Evolutionary conservation across 2,329 filamentous ascomycete species (phyloP), one percentile per base, ranked within the genome.

Genomic region (Hypoxylon sp.): DNA sequence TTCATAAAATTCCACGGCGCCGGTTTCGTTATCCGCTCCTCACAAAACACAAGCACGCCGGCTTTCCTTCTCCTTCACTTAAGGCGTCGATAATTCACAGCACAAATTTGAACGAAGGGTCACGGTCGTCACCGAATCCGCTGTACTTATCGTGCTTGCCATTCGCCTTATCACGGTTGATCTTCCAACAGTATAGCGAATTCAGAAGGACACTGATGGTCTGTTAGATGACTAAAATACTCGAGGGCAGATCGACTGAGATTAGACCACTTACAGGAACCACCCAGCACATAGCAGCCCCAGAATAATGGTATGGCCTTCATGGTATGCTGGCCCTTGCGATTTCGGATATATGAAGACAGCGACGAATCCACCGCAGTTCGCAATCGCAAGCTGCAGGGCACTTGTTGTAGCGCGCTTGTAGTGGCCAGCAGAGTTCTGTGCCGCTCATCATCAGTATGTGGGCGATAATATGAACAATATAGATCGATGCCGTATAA

Each of bases 361-460:
- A 0, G 89, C 87, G 2, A 92, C 88, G 71, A 92, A 91, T 0
- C 90, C 90, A 50, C 89, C 89, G 6, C 84, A 86, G 70, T 92
- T 92, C 0, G 89, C 90, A 70, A 92, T 87, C 0, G 87, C 86
- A 27, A 92, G 81, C 76, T 92, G 89, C 71, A 92, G 73, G 0
- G 87, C 90, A 1, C 86, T 87, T 0, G 89, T 90, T 0, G 90
- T 92, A 0, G 91, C 90, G 13, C 90, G 81, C 76, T 92, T 92
- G 74, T 92, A 92, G 74, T 92, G 90, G 0, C 87, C 89, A 0
- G 89, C 88, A 0, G 86, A 89, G 75, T 92, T 92, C 75, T 76
- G 15, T 19, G 47, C 32, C 3, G 13, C 29, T 35, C 27, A 10
- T 65, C 35, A 39, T 75, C 54, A 73, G 70, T 52, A 39, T 24